Evolutionary conservation across 768 basidiomycete species (phyloP).

Genomic region (Lactarius sanguifluus): DNA sequence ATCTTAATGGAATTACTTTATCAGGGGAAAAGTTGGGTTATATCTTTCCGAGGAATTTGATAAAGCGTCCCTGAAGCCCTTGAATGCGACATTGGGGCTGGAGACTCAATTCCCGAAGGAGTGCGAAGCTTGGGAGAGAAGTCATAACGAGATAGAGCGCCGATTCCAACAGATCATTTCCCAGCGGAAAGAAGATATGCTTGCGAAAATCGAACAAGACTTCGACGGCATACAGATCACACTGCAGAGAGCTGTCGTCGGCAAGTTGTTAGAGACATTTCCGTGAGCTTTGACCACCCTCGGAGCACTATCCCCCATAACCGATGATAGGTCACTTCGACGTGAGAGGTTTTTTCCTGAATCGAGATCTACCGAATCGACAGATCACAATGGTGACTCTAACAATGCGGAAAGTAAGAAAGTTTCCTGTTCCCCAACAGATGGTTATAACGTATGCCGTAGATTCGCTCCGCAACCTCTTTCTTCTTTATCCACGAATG

Average conservation of each 20-base stretch:
- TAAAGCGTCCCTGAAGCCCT: neutral
- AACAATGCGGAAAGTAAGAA: neutral
- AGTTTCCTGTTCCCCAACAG: neutral
- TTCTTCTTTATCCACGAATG: neutral
- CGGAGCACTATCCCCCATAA: neutral
- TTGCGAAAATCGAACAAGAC: neutral
- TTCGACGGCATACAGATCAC: neutral
- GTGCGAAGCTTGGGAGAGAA: neutral
- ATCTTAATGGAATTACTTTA: neutral
- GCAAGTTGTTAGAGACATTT: neutral
- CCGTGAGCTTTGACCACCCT: neutral
- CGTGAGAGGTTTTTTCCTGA: neutral
- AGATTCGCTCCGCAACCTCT: conserved; percentile 4
- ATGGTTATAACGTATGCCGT: neutral
- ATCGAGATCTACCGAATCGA: neutral
- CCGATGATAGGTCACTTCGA: neutral
- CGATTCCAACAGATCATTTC: neutral
- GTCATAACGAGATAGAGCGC: neutral
- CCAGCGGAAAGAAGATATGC: neutral
- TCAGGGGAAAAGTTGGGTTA: neutral
- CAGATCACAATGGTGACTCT: neutral
- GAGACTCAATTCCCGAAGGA: neutral
- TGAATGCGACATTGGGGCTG: neutral
- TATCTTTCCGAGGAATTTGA: conserved; percentile 1
- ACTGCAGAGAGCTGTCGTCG: neutral